Conservation (phyloP, 2,329 filamentous ascomycete genomes). For the Sporothrix mexicana region DNA sequence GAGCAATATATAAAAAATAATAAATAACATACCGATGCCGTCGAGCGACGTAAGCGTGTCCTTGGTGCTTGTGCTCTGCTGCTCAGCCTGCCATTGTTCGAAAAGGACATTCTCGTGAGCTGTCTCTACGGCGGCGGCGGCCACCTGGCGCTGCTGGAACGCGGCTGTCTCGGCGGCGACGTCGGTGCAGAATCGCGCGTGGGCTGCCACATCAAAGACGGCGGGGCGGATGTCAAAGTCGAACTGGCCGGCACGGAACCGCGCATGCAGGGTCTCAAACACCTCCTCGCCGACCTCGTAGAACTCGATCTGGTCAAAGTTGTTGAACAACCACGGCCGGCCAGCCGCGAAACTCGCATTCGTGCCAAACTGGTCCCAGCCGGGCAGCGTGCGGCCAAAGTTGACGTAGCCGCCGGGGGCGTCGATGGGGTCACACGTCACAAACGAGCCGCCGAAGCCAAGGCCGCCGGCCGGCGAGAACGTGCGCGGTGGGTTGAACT, state of each 20-base stretch:
- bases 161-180: too few relatives aligned
- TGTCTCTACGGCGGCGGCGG: too few relatives aligned
- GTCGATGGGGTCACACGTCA: slow-evolving; percentile 48
- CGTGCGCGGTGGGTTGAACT: slow-evolving; percentile 46
- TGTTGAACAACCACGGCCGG: slow-evolving; percentile 47
- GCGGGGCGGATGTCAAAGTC: not conserved
- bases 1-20: too few relatives aligned
- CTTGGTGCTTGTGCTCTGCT: too few relatives aligned
- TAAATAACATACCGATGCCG: too few relatives aligned
- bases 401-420: slow-evolving; percentile 49
- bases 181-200: too few relatives aligned
- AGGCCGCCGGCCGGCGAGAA: slow-evolving; percentile 48
- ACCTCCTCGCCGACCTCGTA: slow-evolving; percentile 45
- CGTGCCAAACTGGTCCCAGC: slow-evolving; percentile 26
- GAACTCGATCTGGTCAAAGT: slow-evolving; percentile 47
- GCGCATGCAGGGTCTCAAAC: not conserved
- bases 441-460: slow-evolving; percentile 46
- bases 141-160: too few relatives aligned
- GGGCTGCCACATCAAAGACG: not conserved
- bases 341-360: slow-evolving; percentile 27
- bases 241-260: not conserved
- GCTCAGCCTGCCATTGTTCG: too few relatives aligned
- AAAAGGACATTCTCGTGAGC: too few relatives aligned
- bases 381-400: slow-evolving; percentile 41
- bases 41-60: too few relatives aligned